A percentile compares a stretch with the other conserved stretches of the same genome.
Evolutionary conservation across 768 basidiomycete genomes (phyloP).

Genomic region (Tulasnella sp.): DNA sequence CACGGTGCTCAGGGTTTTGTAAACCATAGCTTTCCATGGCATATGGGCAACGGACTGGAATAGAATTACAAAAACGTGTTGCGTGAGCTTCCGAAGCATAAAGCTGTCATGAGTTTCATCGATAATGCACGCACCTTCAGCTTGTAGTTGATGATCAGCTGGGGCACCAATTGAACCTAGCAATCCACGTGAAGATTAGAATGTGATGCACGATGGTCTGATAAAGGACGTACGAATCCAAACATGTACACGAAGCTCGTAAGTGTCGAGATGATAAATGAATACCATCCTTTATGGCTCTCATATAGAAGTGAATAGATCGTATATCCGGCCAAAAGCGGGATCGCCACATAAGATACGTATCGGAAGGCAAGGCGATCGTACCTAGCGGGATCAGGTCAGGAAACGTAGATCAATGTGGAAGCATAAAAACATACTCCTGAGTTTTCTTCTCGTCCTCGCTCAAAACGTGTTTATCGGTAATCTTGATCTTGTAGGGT

Average conservation of each 20-base stretch:
- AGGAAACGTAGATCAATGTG: background rate
- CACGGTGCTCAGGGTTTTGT: slow-evolving; percentile 80
- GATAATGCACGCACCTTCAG: slow-evolving; percentile 48
- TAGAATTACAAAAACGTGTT: background rate
- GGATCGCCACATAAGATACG: slow-evolving; percentile 81
- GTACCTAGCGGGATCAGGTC: slow-evolving; percentile 37
- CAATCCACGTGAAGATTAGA: slow-evolving; percentile 17
- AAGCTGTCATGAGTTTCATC: background rate
- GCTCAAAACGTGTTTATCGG: slow-evolving; percentile 91
- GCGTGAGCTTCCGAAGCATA: slow-evolving; percentile 7
- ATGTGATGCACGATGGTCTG: slow-evolving; percentile 14
- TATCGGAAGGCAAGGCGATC: slow-evolving; percentile 91
- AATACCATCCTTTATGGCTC: slow-evolving; percentile 90
- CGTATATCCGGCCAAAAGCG: slow-evolving; percentile 62
- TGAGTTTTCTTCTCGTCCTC: slow-evolving; percentile 98
- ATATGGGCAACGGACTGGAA: slow-evolving; percentile 85
- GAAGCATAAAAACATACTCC: slow-evolving; percentile 48
- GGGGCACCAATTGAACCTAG: slow-evolving; percentile 73
- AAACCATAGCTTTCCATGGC: slow-evolving; percentile 98
- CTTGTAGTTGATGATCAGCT: slow-evolving; percentile 94
- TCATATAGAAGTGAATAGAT: slow-evolving; percentile 71
- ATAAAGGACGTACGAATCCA: slow-evolving; percentile 72
- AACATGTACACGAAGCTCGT: slow-evolving; percentile 94
- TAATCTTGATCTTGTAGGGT: slow-evolving; percentile 71
- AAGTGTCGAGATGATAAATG: slow-evolving; percentile 83